Percentiles rank a stretch among this genome's conserved stretches.
Conservation (phyloP, 2,329 filamentous ascomycete species). For the Nemania sp. region DNA sequence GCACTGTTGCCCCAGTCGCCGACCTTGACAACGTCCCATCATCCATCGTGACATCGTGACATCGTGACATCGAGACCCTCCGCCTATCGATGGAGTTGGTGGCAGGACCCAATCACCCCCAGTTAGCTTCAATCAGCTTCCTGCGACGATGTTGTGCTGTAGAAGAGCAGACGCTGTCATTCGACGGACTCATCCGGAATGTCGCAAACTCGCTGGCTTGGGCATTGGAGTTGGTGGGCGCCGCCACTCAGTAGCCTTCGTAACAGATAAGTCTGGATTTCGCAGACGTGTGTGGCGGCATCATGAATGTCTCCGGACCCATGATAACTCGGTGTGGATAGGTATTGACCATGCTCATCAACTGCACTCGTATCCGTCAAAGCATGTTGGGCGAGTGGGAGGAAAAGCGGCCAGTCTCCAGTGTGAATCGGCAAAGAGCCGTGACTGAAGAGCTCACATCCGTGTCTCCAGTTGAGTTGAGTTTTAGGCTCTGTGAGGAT, state of each 20-base stretch:
- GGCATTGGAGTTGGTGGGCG: slow-evolving; percentile 18
- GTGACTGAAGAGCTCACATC: slow-evolving; percentile 7
- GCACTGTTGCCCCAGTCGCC: slow-evolving; percentile 31
- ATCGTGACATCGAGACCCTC: slow-evolving; percentile 33
- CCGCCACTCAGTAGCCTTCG: slow-evolving; percentile 16
- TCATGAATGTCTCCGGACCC: slow-evolving; percentile 13
- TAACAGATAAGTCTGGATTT: slow-evolving; percentile 30
- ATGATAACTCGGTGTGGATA: not conserved
- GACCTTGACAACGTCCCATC: slow-evolving; percentile 33
- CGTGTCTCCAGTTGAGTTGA: not conserved
- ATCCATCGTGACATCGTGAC: slow-evolving; percentile 11
- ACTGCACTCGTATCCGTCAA: slow-evolving; percentile 12
- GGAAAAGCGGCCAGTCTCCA: slow-evolving; percentile 1
- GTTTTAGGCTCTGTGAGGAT: slow-evolving; percentile 10
- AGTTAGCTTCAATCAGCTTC: slow-evolving; percentile 23
- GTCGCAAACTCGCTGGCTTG: slow-evolving; percentile 7
- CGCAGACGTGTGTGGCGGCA: slow-evolving; percentile 14
- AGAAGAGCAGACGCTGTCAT: slow-evolving; percentile 35
- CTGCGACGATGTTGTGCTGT: slow-evolving; percentile 37
- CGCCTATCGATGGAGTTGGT: slow-evolving; percentile 26
- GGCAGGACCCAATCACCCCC: slow-evolving; percentile 34
- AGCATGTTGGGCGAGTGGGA: not conserved
- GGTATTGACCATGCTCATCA: slow-evolving; percentile 14
- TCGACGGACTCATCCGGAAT: slow-evolving; percentile 19
- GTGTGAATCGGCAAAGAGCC: slow-evolving; percentile 7